These are phyloP conservation scores for Millerago galiae DNA, from an alignment of 805 yeast genomes.

Conservation along the genomic window DNA sequence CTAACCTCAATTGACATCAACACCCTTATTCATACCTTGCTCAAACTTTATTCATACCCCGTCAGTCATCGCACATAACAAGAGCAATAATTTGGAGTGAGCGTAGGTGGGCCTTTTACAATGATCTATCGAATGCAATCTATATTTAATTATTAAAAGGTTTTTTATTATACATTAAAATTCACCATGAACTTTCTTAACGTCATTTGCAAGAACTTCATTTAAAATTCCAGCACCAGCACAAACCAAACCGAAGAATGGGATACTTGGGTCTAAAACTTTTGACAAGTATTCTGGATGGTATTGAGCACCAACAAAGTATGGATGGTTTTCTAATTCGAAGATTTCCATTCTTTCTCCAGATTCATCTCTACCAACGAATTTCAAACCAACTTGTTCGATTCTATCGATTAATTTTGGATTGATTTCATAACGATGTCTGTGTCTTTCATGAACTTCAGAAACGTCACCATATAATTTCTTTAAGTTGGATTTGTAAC, in stretches of 20 bases:
- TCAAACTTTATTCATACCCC: too few relatives aligned
- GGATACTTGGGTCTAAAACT: slow-evolving; percentile 94
- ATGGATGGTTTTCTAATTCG: slow-evolving; percentile 83
- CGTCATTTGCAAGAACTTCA: slow-evolving; percentile 42
- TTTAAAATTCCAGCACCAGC: slow-evolving; percentile 85
- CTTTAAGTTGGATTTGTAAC: slow-evolving; percentile 66
- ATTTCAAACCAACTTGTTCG: slow-evolving; percentile 74
- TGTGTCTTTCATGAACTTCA: slow-evolving; percentile 84
- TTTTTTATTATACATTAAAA: slow-evolving; percentile 16
- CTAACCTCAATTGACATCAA: too few relatives aligned
- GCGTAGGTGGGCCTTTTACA: too few relatives aligned
- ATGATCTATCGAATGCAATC: too few relatives aligned
- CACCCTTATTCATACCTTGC: too few relatives aligned
- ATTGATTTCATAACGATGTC: slow-evolving; percentile 97
- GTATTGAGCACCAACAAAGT: slow-evolving; percentile 92
- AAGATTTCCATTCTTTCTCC: slow-evolving; percentile 91
- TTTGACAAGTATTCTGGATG: slow-evolving; percentile 98
- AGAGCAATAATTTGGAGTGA: too few relatives aligned
- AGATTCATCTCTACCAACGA: slow-evolving; percentile 90
- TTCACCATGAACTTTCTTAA: slow-evolving; percentile 21
- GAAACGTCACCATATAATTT: slow-evolving; percentile 69
- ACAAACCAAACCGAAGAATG: slow-evolving; percentile 93
- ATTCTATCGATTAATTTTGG: slow-evolving; percentile 69
- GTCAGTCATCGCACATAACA: too few relatives aligned
- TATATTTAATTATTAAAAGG: too few relatives aligned